Base-by-base conservation (phyloP, 1,139 yeast genomes). In the Nakaseomyces nivariensis region DNA sequence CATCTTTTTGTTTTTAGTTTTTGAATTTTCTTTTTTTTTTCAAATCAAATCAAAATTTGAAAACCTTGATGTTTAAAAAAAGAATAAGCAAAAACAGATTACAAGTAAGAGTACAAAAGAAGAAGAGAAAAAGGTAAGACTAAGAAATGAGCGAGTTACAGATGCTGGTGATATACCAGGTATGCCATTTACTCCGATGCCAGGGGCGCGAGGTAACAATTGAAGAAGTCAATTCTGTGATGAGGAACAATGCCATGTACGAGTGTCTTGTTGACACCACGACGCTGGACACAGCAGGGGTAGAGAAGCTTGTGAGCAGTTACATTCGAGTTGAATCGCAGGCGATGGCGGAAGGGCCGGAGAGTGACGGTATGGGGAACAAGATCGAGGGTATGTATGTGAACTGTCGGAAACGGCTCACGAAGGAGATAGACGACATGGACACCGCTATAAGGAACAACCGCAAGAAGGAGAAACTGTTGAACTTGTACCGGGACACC, bases 401-500 rank as follows among this genome's bases (percentile, higher is more conserved):
- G 10, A 13, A 13, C 11, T 27, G 24, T 10, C 44, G 44, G 25
- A 6, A 11, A 5, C 24, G 25, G 34, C 34, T 41, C 11, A 10
- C 13, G 34, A 41, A 41, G 25, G 44, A 41, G 34, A 17, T 41
- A 6, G 44, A 29, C 4, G 44, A 41, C 34, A 6, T 41, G 24
- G 44, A 41, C 25, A 25, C 8, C 25, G 25, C 34, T 2, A 13
- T 41, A 1, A 22, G 44, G 4, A 41, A 27, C 34, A 41, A 29
- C n/a, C 24, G 33, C 11, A 41, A 41, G 44, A 27, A 29, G 34
- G 65, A 62, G 49, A 62, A 62, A 45, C 50, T 63, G 32, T 50
- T 63, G 41, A 62, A 58, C 36, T 51, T 63, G 36, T 63, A 62
- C 49, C 51, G 67, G 26, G 66, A 63, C 50, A 63, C 67, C n/a